A percentile compares a stretch with the other conserved stretches of the same genome.
These are phyloP conservation scores for Raphanus sativus DNA, from an alignment of 345 rosid genomes.

Conservation along the genomic window DNA sequence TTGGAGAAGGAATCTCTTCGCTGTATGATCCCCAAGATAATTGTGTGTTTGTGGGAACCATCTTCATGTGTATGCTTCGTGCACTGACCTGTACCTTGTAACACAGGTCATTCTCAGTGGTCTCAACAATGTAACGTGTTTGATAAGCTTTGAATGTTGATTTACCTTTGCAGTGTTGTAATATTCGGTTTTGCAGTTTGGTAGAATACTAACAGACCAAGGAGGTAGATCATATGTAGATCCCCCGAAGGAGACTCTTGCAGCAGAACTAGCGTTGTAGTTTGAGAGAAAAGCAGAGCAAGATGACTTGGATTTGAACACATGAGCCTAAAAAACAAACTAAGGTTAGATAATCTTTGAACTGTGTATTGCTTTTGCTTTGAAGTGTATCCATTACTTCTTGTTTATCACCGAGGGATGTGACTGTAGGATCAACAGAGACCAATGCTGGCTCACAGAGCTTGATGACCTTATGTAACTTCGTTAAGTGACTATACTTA, in stretches of 20 bases:
- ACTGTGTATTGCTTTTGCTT: background rate
- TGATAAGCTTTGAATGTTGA: background rate
- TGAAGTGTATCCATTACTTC: conserved; percentile 45
- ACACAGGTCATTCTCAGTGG: conserved; percentile 48
- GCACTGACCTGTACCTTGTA: conserved; percentile 56
- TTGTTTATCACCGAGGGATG: conserved; percentile 62
- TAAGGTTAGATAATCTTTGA: background rate
- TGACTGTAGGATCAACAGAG: conserved; percentile 48
- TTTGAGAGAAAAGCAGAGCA: conserved; percentile 89
- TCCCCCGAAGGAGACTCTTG: conserved; percentile 55
- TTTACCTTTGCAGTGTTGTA: conserved; percentile 80
- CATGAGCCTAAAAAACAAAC: conserved; percentile 52
- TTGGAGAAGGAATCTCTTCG: conserved; percentile 59
- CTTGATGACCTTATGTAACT: conserved; percentile 69
- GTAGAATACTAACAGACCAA: conserved; percentile 93
- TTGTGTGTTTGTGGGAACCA: conserved; percentile 50
- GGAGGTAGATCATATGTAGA: conserved; percentile 64
- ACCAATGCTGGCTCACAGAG: conserved; percentile 65
- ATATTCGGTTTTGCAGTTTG: conserved; percentile 64
- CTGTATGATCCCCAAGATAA: conserved; percentile 76
- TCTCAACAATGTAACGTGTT: conserved; percentile 9
- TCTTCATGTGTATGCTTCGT: conserved; percentile 59
- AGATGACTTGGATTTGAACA: conserved; percentile 55
- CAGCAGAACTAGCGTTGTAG: conserved; percentile 47
- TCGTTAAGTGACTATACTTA: conserved; percentile 70